These are phyloP conservation scores for Phyllosticta capitalensis DNA, from an alignment of 2,329 filamentous ascomycete species.

Conservation along the genomic window DNA sequence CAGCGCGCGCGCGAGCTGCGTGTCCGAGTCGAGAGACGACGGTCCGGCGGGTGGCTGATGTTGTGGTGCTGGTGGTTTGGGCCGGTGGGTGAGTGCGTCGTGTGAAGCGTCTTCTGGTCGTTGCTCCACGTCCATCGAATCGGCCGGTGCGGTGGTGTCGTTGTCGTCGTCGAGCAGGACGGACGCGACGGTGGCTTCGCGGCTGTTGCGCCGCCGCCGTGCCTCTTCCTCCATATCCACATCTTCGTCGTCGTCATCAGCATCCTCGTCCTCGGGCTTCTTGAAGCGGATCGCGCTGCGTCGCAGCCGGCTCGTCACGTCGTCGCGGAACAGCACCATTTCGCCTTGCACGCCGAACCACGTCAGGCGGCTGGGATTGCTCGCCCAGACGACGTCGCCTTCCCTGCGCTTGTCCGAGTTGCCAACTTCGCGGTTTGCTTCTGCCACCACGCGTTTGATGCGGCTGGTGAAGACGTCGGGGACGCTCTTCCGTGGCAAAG, in stretches of 20 bases:
- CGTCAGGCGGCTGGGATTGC: conserved; percentile 71
- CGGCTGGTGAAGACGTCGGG: conserved; percentile 87
- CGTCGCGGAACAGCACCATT: conserved; percentile 77
- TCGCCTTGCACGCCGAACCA: conserved; percentile 86
- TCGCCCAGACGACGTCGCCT: conserved; percentile 77
- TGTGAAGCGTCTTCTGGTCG: conserved; percentile 10
- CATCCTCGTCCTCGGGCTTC: conserved; percentile 25
- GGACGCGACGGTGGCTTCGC: conserved; percentile 20
- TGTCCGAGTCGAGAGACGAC: conserved; percentile 21
- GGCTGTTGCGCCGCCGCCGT: conserved; percentile 19
- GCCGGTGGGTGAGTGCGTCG: conserved; percentile 21
- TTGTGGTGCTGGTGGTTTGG: conserved; percentile 14
- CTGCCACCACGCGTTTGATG: conserved; percentile 68
- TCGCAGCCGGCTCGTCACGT: conserved; percentile 69
- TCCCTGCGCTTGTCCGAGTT: conserved; percentile 40
- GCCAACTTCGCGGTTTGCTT: conserved; percentile 61
- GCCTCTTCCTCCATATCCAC: conserved; percentile 29
- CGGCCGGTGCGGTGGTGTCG: conserved; percentile 24
- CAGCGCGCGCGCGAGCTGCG: conserved; percentile 57
- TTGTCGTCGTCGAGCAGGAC: conserved; percentile 24
- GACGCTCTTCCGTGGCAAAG: conserved; percentile 60
- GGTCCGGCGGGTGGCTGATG: conserved; percentile 4
- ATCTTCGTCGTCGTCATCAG: conserved; percentile 32
- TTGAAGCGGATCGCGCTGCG: conserved; percentile 67
- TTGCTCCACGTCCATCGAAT: conserved; percentile 33